Evolutionary conservation across 352 stramenopile genomes (phyloP).

Genomic region (Phytophthora foliorum): DNA sequence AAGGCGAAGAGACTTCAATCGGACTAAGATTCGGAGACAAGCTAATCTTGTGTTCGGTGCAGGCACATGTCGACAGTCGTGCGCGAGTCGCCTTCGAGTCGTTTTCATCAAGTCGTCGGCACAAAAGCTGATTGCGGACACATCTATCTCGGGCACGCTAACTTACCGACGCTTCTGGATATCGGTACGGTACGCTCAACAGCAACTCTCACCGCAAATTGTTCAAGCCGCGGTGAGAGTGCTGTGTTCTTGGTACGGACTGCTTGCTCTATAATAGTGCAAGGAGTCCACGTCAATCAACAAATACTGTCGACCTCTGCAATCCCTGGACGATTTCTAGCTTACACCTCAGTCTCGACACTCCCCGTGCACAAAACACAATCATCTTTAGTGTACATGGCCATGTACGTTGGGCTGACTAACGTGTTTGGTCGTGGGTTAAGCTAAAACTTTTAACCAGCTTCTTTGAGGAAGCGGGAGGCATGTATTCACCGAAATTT

Average conservation of each 20-base stretch:
- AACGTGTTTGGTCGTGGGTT: not conserved
- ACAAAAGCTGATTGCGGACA: not conserved
- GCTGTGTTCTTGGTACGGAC: not conserved
- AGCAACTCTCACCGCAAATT: no score
- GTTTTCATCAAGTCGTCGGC: not conserved
- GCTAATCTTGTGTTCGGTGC: constrained; percentile 13
- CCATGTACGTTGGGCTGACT: not conserved
- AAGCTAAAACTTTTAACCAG: not conserved
- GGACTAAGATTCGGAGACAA: constrained; percentile 8
- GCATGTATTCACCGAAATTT: constrained; percentile 1
- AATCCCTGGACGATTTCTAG: not conserved
- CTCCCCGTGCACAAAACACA: not conserved
- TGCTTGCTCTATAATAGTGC: not conserved
- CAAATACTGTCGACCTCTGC: not conserved
- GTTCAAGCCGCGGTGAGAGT: not conserved
- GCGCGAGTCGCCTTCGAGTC: not conserved
- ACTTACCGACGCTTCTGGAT: no score
- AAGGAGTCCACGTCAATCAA: not conserved
- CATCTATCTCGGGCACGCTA: no score
- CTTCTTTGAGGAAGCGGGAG: not conserved
- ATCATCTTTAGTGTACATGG: no score
- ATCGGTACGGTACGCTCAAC: no score
- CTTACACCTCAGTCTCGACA: not conserved
- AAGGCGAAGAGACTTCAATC: not conserved
- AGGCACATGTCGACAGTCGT: constrained; percentile 14